These are phyloP conservation scores for Diaporthe aspalathi DNA, from an alignment of 2,329 filamentous ascomycete species.

Conservation along the genomic window DNA sequence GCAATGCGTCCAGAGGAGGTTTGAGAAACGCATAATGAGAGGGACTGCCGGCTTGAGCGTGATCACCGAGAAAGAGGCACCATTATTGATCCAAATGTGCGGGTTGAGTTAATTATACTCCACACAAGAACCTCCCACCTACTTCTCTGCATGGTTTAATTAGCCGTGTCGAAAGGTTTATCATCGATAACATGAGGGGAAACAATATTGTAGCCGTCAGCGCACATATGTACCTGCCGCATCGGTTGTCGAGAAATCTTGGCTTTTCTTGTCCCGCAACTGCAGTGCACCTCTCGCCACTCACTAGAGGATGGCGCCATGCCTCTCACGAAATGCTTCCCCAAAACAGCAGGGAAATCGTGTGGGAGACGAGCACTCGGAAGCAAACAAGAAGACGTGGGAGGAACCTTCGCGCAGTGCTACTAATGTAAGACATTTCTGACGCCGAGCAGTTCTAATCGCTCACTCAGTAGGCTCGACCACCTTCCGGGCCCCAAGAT, in stretches of 20 bases:
- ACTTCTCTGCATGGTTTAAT: not conserved
- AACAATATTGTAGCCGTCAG: slow-evolving; percentile 22
- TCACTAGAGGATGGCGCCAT: slow-evolving; percentile 23
- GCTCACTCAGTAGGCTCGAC: slow-evolving; percentile 36
- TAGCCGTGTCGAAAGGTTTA: not conserved
- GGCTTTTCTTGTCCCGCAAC: slow-evolving; percentile 28
- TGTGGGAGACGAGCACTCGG: not conserved
- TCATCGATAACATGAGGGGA: slow-evolving; percentile 20
- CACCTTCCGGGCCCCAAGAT: slow-evolving; percentile 45
- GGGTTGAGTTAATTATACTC: not conserved
- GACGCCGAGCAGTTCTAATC: not conserved
- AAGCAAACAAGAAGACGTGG: not conserved
- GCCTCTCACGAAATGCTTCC: not conserved
- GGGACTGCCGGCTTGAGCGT: not conserved
- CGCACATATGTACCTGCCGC: slow-evolving; percentile 16
- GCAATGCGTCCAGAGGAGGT: not conserved
- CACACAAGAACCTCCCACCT: not conserved
- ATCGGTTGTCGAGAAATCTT: slow-evolving; percentile 17
- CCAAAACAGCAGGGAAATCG: not conserved
- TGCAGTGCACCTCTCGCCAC: slow-evolving; percentile 13
- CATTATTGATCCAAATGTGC: not conserved
- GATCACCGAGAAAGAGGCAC: not conserved
- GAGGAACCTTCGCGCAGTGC: not conserved
- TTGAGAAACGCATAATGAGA: not conserved
- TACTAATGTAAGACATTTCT: not conserved